Evolutionary conservation across 768 basidiomycete species (phyloP), one percentile per base, ranked within the genome.

Genomic region (Lactarius pseudohatsudake): DNA sequence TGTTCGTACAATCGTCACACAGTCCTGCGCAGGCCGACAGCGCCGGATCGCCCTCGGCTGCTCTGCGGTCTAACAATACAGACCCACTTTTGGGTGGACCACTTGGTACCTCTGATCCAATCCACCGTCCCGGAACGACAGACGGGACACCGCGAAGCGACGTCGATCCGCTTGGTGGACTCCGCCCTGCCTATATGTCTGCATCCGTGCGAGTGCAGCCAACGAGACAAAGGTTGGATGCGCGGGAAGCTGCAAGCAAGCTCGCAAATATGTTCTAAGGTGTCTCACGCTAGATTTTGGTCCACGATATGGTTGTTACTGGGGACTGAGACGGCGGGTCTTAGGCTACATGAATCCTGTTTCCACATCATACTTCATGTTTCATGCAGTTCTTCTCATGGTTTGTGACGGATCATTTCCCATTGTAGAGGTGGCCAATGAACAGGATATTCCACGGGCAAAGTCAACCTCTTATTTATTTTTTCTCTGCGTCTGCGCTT

Each of bases 171-270:
- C 81, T 92, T 22, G 88, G 85, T 8, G 83, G 84, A 67, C 77
- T 83, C 56, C 79, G 79, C 62, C 82, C 89, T n/a, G 79, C 81
- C 56, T 81, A 81, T 70, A 87, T 92, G 89, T 81, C 89, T 1
- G 81, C 80, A 58, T 91, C 90, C n/a, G 77, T 94, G 75, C 85
- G 88, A 22, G 81, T 89, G 56, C 86, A 86, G 70, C 87, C 90
- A 16, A 85, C 85, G 58, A 79, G 91, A 70, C 85, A 88, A 54
- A 81, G 89, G 72, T 76, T 96, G 72, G 95, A 97, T 75, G 88
- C 94, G 11, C 81, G 89, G 72, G 88, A 92, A 73, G 92, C 92
- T 16, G 93, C 92, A 22, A 91, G 91, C 74, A 95, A 94, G 75
- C 82, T 95, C 64, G 93, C 92, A 8, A 96, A 94, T 73, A 90